Conservation (phyloP, 192 early-diverging fungal species). For the Linnemannia elongata region DNA sequence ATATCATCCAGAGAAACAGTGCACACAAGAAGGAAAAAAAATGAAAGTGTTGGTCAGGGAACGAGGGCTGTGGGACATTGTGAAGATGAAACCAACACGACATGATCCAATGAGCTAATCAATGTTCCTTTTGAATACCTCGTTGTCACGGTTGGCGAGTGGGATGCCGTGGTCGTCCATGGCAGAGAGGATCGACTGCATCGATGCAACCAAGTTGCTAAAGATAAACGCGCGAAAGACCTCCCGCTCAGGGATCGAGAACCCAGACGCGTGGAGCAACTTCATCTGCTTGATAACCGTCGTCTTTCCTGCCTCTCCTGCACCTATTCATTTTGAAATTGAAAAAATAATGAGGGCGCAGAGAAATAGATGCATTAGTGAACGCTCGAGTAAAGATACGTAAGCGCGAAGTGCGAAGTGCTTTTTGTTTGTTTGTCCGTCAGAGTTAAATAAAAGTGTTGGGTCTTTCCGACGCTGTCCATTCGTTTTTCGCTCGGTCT, state of each 20-base stretch:
- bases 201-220: slow-evolving; percentile 61
- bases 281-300: slow-evolving; percentile 73
- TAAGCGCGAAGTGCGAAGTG: not conserved
- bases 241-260: slow-evolving; percentile 59
- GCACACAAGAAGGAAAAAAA: not conserved
- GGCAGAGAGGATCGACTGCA: slow-evolving; percentile 64
- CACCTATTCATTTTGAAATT: slow-evolving; percentile 45
- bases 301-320: slow-evolving; percentile 71
- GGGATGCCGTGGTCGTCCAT: slow-evolving; percentile 52
- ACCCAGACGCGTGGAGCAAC: slow-evolving; percentile 68
- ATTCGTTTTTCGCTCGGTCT: not conserved
- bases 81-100: not conserved
- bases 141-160: slow-evolving; percentile 30
- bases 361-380: not conserved
- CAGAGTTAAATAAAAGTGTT: too few relatives aligned
- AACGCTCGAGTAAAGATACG: not conserved
- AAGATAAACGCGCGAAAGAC: slow-evolving; percentile 63
- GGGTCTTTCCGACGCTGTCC: not conserved
- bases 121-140: slow-evolving; percentile 1
- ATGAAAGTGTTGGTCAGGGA: not conserved
- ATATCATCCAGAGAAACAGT: not conserved
- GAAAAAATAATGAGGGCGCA: not conserved
- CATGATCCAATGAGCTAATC: not conserved
- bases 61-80: too few relatives aligned
- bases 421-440: not conserved